Conservation (phyloP, 1,284 basidiomycete genomes). For the Sporisorium exsertum region DNA sequence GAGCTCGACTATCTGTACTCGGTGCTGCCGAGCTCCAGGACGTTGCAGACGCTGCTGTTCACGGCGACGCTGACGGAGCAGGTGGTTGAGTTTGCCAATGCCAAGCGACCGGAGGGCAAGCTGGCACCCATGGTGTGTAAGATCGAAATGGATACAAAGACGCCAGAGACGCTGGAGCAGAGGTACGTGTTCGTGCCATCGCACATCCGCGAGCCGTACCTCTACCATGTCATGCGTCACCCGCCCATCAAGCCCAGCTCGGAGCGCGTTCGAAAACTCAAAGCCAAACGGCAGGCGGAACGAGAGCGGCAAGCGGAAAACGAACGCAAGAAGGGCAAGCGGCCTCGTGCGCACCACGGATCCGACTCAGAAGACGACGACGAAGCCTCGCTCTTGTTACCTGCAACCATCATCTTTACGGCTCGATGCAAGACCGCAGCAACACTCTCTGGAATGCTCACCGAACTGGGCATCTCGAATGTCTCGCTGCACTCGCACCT, state of each 20-base stretch:
- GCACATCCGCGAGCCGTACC: constrained; percentile 91
- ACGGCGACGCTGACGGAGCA: constrained; percentile 92
- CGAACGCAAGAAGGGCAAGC: constrained; percentile 42
- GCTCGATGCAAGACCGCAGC: constrained; percentile 87
- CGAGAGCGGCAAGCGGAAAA: constrained; percentile 38
- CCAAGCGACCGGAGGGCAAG: constrained; percentile 83
- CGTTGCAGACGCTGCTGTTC: constrained; percentile 92
- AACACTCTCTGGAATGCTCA: constrained; percentile 78
- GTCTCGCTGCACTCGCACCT: constrained; percentile 93
- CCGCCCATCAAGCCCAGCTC: constrained; percentile 73
- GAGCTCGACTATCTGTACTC: constrained; percentile 82
- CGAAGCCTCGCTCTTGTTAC: constrained; percentile 69
- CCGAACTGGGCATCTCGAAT: constrained; percentile 79
- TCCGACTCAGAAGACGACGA: constrained; percentile 42
- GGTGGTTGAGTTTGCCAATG: constrained; percentile 82
- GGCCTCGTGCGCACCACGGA: constrained; percentile 17
- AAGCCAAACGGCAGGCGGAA: constrained; percentile 66
- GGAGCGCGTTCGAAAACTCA: constrained; percentile 57
- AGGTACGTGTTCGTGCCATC: constrained; percentile 92
- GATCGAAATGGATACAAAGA: constrained; percentile 82
- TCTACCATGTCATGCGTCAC: constrained; percentile 88
- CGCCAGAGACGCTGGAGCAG: constrained; percentile 84
- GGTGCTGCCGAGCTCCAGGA: constrained; percentile 78
- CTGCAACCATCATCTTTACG: constrained; percentile 94
- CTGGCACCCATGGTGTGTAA: constrained; percentile 87